Conservation (phyloP, 371 early-diverging fungal genomes). For the Actinomucor elegans region DNA sequence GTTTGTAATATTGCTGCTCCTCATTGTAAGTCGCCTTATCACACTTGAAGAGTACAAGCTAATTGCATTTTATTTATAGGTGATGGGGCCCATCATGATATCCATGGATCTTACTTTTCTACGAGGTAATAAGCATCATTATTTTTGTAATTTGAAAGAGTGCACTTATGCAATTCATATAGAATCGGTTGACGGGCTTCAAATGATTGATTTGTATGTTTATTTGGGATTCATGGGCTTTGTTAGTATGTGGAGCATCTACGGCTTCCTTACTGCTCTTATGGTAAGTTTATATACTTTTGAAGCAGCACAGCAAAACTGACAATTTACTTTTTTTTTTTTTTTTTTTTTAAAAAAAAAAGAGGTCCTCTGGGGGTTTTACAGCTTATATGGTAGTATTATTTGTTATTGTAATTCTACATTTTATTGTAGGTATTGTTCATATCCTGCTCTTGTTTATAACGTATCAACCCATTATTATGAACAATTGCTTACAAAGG, state of each 20-base stretch:
- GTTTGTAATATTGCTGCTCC: neutral
- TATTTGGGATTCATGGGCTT: constrained; percentile 22
- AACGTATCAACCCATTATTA: constrained; percentile 11
- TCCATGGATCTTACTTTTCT: constrained; percentile 14
- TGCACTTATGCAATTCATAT: neutral
- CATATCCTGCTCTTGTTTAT: constrained; percentile 23
- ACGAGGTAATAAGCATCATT: neutral
- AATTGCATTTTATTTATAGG: no score
- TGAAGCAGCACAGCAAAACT: neutral
- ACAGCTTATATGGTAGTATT: constrained; percentile 11
- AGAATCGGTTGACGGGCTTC: constrained; percentile 17
- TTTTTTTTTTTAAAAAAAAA: neutral
- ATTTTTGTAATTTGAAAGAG: no score
- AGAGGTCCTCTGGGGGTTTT: constrained; percentile 8
- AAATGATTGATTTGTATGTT: constrained; percentile 19
- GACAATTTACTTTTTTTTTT: neutral
- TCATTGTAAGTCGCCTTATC: neutral
- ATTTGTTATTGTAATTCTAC: neutral
- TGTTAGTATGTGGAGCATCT: constrained; percentile 21
- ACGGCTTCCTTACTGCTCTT: constrained; percentile 6
- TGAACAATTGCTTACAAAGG: constrained; percentile 25
- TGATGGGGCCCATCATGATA: constrained; percentile 15
- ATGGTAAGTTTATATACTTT: constrained; percentile 6
- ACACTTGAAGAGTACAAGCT: neutral
- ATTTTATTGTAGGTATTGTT: constrained; percentile 19